Conservation (phyloP, 192 early-diverging fungal genomes). For the Funneliformis mosseae region DNA sequence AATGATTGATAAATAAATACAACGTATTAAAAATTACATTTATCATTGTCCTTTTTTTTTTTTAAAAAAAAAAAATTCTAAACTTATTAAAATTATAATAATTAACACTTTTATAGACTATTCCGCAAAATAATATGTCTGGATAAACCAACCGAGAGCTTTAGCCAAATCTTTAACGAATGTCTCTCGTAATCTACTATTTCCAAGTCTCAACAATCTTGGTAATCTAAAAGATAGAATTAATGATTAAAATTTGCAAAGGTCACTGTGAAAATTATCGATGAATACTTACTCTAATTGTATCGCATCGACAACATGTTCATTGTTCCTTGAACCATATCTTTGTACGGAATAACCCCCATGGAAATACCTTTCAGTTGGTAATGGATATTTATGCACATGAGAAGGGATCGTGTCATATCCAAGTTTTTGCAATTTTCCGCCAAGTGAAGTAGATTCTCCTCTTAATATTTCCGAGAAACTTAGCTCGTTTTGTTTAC, state of each 20-base stretch:
- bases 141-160: not conserved
- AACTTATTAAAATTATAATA: no score
- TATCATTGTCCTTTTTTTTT: no score
- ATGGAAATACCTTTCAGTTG: not conserved
- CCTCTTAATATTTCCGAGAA: slow-evolving; percentile 4
- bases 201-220: not conserved
- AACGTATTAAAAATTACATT: no score
- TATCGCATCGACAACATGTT: not conserved
- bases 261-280: not conserved
- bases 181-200: not conserved
- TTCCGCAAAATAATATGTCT: not conserved
- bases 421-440: slow-evolving; percentile 10
- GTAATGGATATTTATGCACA: slow-evolving; percentile 7
- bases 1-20: no score
- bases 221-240: not conserved
- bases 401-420: slow-evolving; percentile 16
- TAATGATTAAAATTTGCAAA: not conserved
- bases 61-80: no score
- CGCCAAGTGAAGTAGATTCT: slow-evolving; percentile 8
- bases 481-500: not conserved
- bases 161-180: not conserved
- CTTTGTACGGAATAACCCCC: slow-evolving; percentile 23
- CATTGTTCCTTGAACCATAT: slow-evolving; percentile 21
- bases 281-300: not conserved
- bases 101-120: no score